Evolutionary conservation across 805 yeast genomes (phyloP).

Genomic region (Schwanniomyces pseudopolymorphus): DNA sequence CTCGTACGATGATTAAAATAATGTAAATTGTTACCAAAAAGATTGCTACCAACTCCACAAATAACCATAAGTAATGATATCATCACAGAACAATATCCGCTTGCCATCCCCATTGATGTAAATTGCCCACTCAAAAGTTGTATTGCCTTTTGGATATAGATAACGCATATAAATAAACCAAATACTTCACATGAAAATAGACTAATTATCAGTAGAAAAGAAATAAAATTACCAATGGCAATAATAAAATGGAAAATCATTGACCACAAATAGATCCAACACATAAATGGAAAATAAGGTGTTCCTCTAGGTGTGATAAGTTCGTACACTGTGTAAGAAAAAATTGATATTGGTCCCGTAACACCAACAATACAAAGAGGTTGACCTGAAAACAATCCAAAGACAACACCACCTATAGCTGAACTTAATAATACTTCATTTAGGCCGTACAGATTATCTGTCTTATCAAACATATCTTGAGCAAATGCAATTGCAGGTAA

Average conservation of each 20-base stretch:
- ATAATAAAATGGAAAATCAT: conserved; percentile 76
- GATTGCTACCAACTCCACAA: conserved; percentile 62
- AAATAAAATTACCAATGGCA: conserved; percentile 67
- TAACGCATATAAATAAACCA: conserved; percentile 86
- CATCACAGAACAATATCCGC: conserved; percentile 74
- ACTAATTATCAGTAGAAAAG: conserved; percentile 69
- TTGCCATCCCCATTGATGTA: conserved; percentile 25
- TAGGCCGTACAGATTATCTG: conserved; percentile 83
- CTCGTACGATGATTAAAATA: conserved; percentile 61
- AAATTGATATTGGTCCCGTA: conserved; percentile 92
- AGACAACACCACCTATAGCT: conserved; percentile 85
- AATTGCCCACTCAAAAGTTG: conserved; percentile 79
- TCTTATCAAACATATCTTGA: conserved; percentile 94
- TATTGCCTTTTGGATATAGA: conserved; percentile 87
- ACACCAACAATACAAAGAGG: conserved; percentile 96
- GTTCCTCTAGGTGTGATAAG: conserved; percentile 55
- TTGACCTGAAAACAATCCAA: conserved; percentile 84
- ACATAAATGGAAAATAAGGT: conserved; percentile 85
- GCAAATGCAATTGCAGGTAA: conserved; percentile 96
- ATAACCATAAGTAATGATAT: conserved; percentile 74
- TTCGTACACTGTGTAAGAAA: conserved; percentile 86
- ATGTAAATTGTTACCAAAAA: conserved; percentile 61
- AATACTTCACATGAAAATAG: conserved; percentile 87
- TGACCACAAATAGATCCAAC: conserved; percentile 93
- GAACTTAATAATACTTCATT: conserved; percentile 84